Percentiles rank a stretch among this genome's conserved stretches.
Conservation (phyloP, 331 rosid species). For the Rosa hybrid region DNA sequence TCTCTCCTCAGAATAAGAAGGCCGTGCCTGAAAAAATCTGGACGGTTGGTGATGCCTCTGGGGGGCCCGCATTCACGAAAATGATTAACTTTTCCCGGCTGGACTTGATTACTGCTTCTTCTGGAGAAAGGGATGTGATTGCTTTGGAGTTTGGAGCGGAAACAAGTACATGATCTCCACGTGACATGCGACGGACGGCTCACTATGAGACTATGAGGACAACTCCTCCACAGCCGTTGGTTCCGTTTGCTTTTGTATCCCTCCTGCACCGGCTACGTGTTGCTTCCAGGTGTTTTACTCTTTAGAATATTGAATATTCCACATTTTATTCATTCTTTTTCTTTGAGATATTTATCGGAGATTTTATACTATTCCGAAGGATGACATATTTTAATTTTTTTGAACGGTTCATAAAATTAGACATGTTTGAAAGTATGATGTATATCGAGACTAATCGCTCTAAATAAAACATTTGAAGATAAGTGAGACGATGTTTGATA, state of each 20-base stretch:
- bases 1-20: not conserved
- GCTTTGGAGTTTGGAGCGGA: not conserved
- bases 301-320: not conserved
- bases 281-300: not conserved
- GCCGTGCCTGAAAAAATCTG: constrained; percentile 1
- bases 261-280: not conserved
- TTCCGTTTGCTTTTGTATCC: too few species aligned
- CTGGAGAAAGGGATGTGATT: constrained; percentile 4
- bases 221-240: not conserved
- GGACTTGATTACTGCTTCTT: not conserved
- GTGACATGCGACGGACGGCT: constrained; percentile 4
- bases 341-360: too few species aligned
- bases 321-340: too few species aligned
- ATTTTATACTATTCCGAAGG: too few species aligned
- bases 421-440: too few species aligned
- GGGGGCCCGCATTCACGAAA: constrained; percentile 2
- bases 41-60: constrained; percentile 13
- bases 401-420: too few species aligned
- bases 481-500: too few species aligned
- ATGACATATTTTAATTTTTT: too few species aligned
- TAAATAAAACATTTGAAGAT: too few species aligned
- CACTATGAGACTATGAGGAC: not conserved
- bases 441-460: too few species aligned
- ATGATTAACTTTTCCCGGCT: not conserved
- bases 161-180: constrained; percentile 40